Conservation (phyloP, 441 rosid species). For the Bocquillonia castaneifolia region DNA sequence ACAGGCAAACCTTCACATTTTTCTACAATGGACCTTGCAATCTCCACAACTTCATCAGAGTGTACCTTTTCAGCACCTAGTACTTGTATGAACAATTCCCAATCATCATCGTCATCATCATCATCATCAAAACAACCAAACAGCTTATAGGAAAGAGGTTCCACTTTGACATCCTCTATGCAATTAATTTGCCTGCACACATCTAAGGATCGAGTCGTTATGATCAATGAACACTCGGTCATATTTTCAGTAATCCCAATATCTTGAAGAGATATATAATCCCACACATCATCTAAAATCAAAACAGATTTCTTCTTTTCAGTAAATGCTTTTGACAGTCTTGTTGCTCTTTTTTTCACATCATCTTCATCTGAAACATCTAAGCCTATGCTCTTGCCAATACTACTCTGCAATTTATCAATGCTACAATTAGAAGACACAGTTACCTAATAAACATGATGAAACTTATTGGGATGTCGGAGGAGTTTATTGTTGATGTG, state of each 20-base stretch:
- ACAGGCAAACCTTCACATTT: no score
- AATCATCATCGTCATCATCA: background rate
- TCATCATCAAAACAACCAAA: no score
- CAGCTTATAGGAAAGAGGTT: background rate
- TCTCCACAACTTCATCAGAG: background rate
- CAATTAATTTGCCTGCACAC: background rate
- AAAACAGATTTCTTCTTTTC: background rate
- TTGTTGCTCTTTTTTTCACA: background rate
- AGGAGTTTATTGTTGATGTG: no score
- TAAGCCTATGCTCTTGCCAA: background rate
- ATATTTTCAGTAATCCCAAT: background rate
- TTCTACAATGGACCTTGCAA: no score
- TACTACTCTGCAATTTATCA: background rate
- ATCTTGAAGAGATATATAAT: background rate
- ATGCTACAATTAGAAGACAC: background rate
- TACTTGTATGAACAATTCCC: background rate
- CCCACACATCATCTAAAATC: constrained; percentile 15
- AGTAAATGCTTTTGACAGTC: background rate
- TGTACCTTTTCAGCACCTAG: background rate
- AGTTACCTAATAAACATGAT: constrained; percentile 3
- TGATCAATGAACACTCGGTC: background rate
- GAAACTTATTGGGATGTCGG: no score
- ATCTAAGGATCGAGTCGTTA: constrained; percentile 1
- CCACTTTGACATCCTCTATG: background rate
- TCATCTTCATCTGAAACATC: background rate